Percentiles rank a stretch among this genome's conserved stretches.
phyloP scores from a whole-genome alignment of 352 stramenopile genomes.

The Hyaloperonospora arabidopsidis region DNA sequence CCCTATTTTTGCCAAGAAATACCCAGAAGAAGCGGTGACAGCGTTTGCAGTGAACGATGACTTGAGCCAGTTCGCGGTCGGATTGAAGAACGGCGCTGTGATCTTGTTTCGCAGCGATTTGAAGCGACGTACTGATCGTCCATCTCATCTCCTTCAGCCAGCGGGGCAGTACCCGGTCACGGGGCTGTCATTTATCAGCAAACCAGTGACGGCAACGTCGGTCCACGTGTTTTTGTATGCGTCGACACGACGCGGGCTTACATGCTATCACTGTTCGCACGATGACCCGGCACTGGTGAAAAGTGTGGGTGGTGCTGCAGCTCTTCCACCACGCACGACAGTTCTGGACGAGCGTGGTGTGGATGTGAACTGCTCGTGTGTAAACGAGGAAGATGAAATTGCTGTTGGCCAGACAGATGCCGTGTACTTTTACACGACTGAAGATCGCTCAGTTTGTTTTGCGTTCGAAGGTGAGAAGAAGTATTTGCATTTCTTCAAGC shows the following conservation, averaged over 20 bases:
- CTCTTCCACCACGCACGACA: constrained; percentile 59
- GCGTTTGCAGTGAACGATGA: constrained; percentile 82
- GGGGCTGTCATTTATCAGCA: constrained; percentile 68
- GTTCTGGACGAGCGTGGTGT: constrained; percentile 79
- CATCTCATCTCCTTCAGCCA: constrained; percentile 65
- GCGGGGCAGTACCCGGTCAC: constrained; percentile 77
- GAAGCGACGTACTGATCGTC: constrained; percentile 62
- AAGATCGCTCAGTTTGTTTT: constrained; percentile 84
- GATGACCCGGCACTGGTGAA: constrained; percentile 75
- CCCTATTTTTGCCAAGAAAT: constrained; percentile 83
- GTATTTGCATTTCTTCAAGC: constrained; percentile 83
- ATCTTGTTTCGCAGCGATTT: constrained; percentile 78
- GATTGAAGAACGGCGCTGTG: constrained; percentile 75
- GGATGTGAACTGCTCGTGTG: constrained; percentile 70
- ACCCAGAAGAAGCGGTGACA: constrained; percentile 80
- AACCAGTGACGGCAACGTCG: constrained; percentile 53
- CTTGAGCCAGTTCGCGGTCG: constrained; percentile 71
- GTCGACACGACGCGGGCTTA: constrained; percentile 66
- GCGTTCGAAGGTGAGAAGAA: constrained; percentile 86
- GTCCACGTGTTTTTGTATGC: constrained; percentile 75
- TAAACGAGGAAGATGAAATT: constrained; percentile 82
- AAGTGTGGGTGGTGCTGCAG: constrained; percentile 45
- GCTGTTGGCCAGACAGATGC: constrained; percentile 77
- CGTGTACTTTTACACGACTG: constrained; percentile 86
- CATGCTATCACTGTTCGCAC: constrained; percentile 79